A percentile compares a stretch with the other conserved stretches of the same genome.
These are phyloP conservation scores for Drechslera avenae DNA, from an alignment of 2,329 filamentous ascomycete genomes.

Conservation along the genomic window DNA sequence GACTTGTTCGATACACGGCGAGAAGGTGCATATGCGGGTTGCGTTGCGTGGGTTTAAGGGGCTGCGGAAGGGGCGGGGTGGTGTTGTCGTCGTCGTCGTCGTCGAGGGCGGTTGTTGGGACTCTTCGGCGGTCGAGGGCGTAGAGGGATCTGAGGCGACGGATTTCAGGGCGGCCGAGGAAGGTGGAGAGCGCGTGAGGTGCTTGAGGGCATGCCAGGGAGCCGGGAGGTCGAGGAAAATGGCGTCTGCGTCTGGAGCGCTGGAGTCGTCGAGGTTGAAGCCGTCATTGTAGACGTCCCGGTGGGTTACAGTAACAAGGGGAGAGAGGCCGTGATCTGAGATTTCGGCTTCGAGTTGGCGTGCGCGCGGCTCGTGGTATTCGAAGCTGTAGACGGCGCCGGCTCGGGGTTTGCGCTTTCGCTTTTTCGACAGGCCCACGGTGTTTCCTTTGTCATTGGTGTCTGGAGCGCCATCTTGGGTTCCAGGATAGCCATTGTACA, in stretches of 20 bases:
- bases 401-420: constrained; percentile 44
- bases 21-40: constrained; percentile 89
- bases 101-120: neutral
- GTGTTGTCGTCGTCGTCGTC: constrained; percentile 6
- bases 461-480: constrained; percentile 15
- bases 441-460: constrained; percentile 40
- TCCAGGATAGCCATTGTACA: constrained; percentile 72
- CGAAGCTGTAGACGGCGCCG: constrained; percentile 81
- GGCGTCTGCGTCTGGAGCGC: constrained; percentile 60
- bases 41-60: constrained; percentile 73
- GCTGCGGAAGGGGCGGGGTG: constrained; percentile 43
- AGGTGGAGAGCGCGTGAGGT: constrained; percentile 65
- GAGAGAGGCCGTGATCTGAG: constrained; percentile 67
- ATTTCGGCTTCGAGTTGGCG: constrained; percentile 73
- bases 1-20: constrained; percentile 95
- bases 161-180: constrained; percentile 34
- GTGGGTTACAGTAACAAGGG: constrained; percentile 73
- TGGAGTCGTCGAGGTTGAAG: constrained; percentile 61
- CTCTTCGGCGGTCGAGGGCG: constrained; percentile 50
- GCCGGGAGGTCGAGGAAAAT: constrained; percentile 82
- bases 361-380: constrained; percentile 77
- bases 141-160: constrained; percentile 31
- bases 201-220: constrained; percentile 78
- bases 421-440: constrained; percentile 24
- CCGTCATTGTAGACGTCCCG: constrained; percentile 79